Evolutionary conservation across 2,329 filamentous ascomycete genomes (phyloP).

Genomic region (Colletotrichum caudatum): DNA sequence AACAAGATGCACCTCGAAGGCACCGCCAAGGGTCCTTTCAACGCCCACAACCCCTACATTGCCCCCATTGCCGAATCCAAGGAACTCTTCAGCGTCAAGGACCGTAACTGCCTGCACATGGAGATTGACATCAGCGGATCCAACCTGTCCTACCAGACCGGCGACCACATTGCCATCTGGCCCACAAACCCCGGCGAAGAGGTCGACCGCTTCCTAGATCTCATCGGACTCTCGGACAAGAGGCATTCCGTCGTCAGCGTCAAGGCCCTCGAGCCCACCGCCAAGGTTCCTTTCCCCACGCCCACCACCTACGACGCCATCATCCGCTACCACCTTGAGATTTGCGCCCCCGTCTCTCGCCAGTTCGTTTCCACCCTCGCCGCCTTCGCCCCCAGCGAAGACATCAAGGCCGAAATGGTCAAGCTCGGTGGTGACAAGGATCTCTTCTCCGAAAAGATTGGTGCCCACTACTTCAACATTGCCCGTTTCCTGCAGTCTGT

Average conservation of each 20-base stretch:
- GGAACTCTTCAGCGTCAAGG: slow-evolving; percentile 89
- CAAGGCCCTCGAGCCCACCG: slow-evolving; percentile 92
- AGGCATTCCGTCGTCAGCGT: slow-evolving; percentile 85
- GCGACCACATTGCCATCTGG: slow-evolving; percentile 98
- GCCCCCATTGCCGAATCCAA: slow-evolving; percentile 91
- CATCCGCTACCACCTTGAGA: slow-evolving; percentile 95
- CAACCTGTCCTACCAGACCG: slow-evolving; percentile 93
- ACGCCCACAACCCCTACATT: slow-evolving; percentile 96
- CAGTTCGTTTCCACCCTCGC: slow-evolving; percentile 91
- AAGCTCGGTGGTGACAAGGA: slow-evolving; percentile 94
- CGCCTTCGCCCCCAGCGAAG: slow-evolving; percentile 88
- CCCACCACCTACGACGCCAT: slow-evolving; percentile 97
- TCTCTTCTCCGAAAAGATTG: slow-evolving; percentile 90
- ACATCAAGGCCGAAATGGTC: slow-evolving; percentile 86
- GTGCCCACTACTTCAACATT: slow-evolving; percentile 87
- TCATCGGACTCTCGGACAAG: slow-evolving; percentile 82
- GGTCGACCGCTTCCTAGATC: slow-evolving; percentile 87
- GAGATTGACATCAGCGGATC: slow-evolving; percentile 92
- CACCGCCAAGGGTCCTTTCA: slow-evolving; percentile 86
- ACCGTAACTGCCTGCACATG: slow-evolving; percentile 95
- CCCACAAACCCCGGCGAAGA: slow-evolving; percentile 94
- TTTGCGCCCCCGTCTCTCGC: slow-evolving; percentile 93
- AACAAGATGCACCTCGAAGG: slow-evolving; percentile 96
- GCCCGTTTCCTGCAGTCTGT: slow-evolving; percentile 83
- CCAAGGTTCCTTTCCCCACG: slow-evolving; percentile 97